A percentile compares a stretch with the other conserved stretches of the same genome.
These are phyloP conservation scores for Cyberlindnera amylophila DNA, from an alignment of 805 yeast species.

Conservation along the genomic window DNA sequence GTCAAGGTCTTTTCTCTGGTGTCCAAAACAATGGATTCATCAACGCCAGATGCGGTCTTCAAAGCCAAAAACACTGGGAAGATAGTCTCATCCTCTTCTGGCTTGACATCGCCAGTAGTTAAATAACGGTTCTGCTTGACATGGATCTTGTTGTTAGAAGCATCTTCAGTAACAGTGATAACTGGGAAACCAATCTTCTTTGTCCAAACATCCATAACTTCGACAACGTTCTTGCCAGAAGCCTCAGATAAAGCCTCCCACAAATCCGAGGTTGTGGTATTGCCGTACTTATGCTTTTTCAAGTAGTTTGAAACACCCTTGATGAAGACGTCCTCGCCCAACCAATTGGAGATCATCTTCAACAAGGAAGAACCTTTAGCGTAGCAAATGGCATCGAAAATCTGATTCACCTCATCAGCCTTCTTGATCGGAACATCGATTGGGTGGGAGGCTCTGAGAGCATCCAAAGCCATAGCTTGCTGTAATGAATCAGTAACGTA, in stretches of 20 bases:
- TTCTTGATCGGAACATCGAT: slow-evolving; percentile 77
- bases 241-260: slow-evolving; percentile 72
- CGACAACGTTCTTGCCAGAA: slow-evolving; percentile 67
- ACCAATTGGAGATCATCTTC: slow-evolving; percentile 76
- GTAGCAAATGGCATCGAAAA: slow-evolving; percentile 81
- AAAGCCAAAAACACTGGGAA: slow-evolving; percentile 72
- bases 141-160: slow-evolving; percentile 39
- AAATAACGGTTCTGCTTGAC: slow-evolving; percentile 72
- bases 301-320: slow-evolving; percentile 78
- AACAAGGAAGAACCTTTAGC: slow-evolving; percentile 76
- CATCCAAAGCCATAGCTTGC: slow-evolving; percentile 69
- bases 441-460: slow-evolving; percentile 81
- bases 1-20: slow-evolving; percentile 44
- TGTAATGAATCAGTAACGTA: slow-evolving; percentile 77
- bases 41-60: slow-evolving; percentile 54
- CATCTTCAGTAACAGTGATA: slow-evolving; percentile 57
- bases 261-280: slow-evolving; percentile 71
- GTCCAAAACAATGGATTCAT: slow-evolving; percentile 54
- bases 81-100: slow-evolving; percentile 65
- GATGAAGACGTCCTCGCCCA: slow-evolving; percentile 72
- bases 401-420: slow-evolving; percentile 79
- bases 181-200: slow-evolving; percentile 77
- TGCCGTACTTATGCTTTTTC: slow-evolving; percentile 72
- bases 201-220: slow-evolving; percentile 79
- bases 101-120: slow-evolving; percentile 71